Evolutionary conservation across 352 stramenopile species (phyloP).

Genomic region (Thalassiosira allenii): DNA sequence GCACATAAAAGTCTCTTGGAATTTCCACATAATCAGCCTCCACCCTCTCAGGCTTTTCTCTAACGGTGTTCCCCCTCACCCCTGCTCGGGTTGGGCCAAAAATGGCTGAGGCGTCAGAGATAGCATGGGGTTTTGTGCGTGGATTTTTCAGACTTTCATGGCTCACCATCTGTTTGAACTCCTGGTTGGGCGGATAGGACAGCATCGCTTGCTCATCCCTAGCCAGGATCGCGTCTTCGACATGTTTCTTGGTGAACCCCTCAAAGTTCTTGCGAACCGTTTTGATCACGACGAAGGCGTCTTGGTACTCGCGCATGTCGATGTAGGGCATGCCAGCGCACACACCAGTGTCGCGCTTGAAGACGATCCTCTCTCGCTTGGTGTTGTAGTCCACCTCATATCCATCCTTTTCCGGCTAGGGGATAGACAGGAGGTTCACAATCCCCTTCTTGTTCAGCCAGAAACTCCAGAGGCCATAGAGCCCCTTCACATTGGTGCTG

Average conservation of each 20-base stretch:
- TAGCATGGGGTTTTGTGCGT: neutral
- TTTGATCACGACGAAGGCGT: conserved; percentile 10
- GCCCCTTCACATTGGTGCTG: neutral
- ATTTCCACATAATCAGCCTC: conserved; percentile 25
- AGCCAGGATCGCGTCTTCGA: conserved; percentile 34
- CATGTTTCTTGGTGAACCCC: conserved; percentile 38
- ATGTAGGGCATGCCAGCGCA: conserved; percentile 6
- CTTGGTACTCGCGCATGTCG: neutral
- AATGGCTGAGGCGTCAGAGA: neutral
- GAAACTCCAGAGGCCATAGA: neutral
- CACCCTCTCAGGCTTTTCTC: conserved; percentile 18
- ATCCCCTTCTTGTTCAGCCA: neutral
- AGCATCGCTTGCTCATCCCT: conserved; percentile 34
- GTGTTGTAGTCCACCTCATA: neutral
- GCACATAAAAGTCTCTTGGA: conserved; percentile 30
- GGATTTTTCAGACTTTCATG: neutral
- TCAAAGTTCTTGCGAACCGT: conserved; percentile 31
- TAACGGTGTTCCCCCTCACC: conserved; percentile 43
- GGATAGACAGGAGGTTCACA: conserved; percentile 17
- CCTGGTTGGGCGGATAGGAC: conserved; percentile 10
- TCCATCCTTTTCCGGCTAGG: neutral
- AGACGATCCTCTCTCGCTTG: neutral
- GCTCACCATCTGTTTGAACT: neutral
- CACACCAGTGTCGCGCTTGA: conserved; percentile 8
- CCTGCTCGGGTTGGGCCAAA: neutral